Base-by-base conservation (phyloP, 192 early-diverging fungal genomes). In the Podila clonocystis region DNA sequence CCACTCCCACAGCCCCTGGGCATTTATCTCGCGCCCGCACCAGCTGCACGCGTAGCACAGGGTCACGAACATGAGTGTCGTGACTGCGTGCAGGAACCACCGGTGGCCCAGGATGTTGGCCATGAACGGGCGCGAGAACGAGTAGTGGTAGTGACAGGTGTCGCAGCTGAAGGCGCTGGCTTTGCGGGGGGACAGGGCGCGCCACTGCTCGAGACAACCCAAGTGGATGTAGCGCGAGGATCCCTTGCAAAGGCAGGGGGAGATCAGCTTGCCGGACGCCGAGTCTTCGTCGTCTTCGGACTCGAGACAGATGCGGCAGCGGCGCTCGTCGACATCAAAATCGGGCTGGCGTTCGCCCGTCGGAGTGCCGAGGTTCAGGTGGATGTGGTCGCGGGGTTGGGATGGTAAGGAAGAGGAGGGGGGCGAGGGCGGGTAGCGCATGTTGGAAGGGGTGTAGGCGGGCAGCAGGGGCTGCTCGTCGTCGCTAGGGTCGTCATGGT, bases 251-350 rank as follows among this genome's bases (percentile, higher is more conserved):
- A 72, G 61, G 52, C 76, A 79, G 0, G 76, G 76, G 2, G 76
- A 79, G 65, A 79, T 79, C 13, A 79, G 45, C 15, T 58, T 62
- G 4, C 58, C 61, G 0, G 48, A 52, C n/a, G 22, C 38, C 13
- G 68, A 58, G 9, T 68, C 58, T 19, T 67, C 33, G 20, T 78
- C 70, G n/a, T 70, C 67, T 22, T 65, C 62, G 7, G 62, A 57
- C 26, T 79, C 76, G n/a, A 79, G 55, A 38, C 76, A 79, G 69
- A 79, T 79, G 13, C 76, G 70, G 48, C 76, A 79, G n/a, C 60
- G 63, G 5, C 65, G 64, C 33, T 79, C 76, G 26, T 63, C 65
- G 6, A 26, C 22, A 5, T 55, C 52, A 6, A 24, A n/a, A 24
- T 55, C 52, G 12, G 20, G n/a, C 24, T 55, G n/a, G 20, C 9